Conservation (phyloP, 768 basidiomycete genomes). For the Cantharellus cinnabarinus region DNA sequence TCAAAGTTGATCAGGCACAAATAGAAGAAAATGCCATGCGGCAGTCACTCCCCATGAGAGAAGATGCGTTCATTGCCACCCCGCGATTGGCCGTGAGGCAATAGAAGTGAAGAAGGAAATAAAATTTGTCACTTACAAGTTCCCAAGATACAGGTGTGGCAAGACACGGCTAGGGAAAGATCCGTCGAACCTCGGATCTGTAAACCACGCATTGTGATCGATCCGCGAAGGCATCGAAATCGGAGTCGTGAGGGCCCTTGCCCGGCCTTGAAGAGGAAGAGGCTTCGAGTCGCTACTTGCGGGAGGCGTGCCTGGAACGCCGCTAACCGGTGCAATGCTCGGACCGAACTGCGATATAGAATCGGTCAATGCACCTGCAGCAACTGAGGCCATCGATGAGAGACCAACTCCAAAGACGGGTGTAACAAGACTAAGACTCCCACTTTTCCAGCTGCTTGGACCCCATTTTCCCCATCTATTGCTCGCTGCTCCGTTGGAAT, state of each 20-base stretch:
- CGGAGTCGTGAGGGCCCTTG: not conserved
- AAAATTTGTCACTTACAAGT: slow-evolving; percentile 40
- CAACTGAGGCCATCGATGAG: not conserved
- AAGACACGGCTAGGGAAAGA: slow-evolving; percentile 87
- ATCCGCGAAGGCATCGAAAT: slow-evolving; percentile 13
- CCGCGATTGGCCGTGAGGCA: no score
- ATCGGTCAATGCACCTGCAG: not conserved
- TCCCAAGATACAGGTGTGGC: slow-evolving; percentile 85
- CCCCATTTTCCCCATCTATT: not conserved
- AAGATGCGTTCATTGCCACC: no score
- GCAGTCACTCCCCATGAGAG: no score
- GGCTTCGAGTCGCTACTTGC: not conserved
- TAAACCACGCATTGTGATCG: slow-evolving; percentile 86
- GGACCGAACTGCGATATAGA: not conserved
- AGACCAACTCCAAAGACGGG: not conserved
- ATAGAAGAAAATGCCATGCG: slow-evolving; percentile 4
- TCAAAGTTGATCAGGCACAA: not conserved
- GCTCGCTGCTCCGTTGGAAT: not conserved
- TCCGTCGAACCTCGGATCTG: slow-evolving; percentile 81
- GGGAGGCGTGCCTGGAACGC: no score
- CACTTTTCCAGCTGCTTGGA: not conserved
- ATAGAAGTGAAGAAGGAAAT: not conserved
- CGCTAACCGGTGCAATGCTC: no score
- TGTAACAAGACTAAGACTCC: not conserved
- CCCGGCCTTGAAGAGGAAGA: not conserved